Base-by-base conservation (phyloP, 2,329 filamentous ascomycete genomes). In the Cercospora sp. region DNA sequence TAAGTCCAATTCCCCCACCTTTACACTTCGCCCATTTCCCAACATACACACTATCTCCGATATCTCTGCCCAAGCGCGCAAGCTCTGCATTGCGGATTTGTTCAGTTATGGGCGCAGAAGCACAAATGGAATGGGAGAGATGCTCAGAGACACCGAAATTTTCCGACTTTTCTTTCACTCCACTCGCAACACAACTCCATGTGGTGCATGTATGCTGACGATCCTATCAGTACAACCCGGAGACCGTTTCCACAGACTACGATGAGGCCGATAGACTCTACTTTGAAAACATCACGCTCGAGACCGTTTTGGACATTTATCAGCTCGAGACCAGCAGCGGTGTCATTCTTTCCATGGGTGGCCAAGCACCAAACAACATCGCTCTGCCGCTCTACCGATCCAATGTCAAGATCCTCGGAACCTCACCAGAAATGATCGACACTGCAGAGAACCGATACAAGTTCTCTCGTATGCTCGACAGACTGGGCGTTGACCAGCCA, bases 401-500 rank as follows among this genome's bases (percentile, higher is more conserved):
- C 61, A 95, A 96, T 70, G 92, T 97, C 77, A 96, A 94, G 83
- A 90, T 98, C 40, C 85, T 98, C 3, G 95, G 95, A 74, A 99
- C 95, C 1, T 97, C 94, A 0, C 95, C 95, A 9, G 95, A 99
- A 81, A 98, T 98, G 94, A 98, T 99, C 77, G 95, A 99, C 80
- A 93, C 88, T 40, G 95, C 95, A 1, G 95, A 99, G 84, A 98
- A 99, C 81, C 87, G 95, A 67, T 98, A 96, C 87, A 98, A 98
- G 85, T 98, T 98, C 85, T 97, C 93, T 53, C 93, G 95, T 77
- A 97, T 98, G 93, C 86, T 98, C 73, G 95, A 99, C 81, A 88
- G 91, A 74, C 97, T 98, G 73, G 90, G 87, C 28, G 95, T 99
- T 34, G 95, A 99, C 79, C 95, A 99, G 82, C 95, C 95, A 5